Percentiles rank a stretch among this genome's conserved stretches.
These are phyloP conservation scores for Penicillium bialowiezense DNA, from an alignment of 495 filamentous ascomycete genomes.

Conservation along the genomic window DNA sequence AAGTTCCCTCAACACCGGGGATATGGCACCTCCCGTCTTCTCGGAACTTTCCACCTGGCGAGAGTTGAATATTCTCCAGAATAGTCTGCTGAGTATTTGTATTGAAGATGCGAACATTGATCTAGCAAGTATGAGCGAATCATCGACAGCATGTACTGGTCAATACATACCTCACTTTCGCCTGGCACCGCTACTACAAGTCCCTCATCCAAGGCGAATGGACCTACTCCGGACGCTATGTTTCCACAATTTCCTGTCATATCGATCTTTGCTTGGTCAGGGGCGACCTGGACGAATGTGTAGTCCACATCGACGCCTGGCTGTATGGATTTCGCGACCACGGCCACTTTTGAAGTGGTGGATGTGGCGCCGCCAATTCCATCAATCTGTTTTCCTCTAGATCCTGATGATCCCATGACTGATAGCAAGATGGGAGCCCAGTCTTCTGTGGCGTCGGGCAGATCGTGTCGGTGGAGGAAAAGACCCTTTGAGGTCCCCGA, in stretches of 20 bases:
- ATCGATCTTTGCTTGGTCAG: slow-evolving; percentile 29
- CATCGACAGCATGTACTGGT: not conserved
- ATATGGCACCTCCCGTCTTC: slow-evolving; percentile 27
- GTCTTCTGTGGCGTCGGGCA: slow-evolving; percentile 16
- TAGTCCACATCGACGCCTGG: slow-evolving; percentile 36
- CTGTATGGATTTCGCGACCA: slow-evolving; percentile 26
- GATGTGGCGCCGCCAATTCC: slow-evolving; percentile 39
- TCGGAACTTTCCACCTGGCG: slow-evolving; percentile 16
- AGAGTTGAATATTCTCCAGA: slow-evolving; percentile 25
- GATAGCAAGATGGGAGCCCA: slow-evolving; percentile 33
- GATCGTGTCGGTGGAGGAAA: slow-evolving; percentile 31
- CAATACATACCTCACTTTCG: slow-evolving; percentile 18
- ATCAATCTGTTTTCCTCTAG: slow-evolving; percentile 27
- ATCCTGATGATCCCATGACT: slow-evolving; percentile 27
- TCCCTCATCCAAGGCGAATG: slow-evolving; percentile 36
- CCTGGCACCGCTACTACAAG: slow-evolving; percentile 19
- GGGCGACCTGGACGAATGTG: slow-evolving; percentile 36
- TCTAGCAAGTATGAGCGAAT: slow-evolving; percentile 9
- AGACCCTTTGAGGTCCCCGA: slow-evolving; percentile 39
- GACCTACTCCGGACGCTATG: slow-evolving; percentile 35
- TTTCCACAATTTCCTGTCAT: slow-evolving; percentile 43
- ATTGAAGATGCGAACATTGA: slow-evolving; percentile 29
- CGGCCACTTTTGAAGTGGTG: slow-evolving; percentile 39
- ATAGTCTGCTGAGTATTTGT: slow-evolving; percentile 29
- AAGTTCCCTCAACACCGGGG: slow-evolving; percentile 23